Percentiles rank a stretch among this genome's conserved stretches.
Conservation (phyloP, 768 basidiomycete genomes). For the Russula lepida region DNA sequence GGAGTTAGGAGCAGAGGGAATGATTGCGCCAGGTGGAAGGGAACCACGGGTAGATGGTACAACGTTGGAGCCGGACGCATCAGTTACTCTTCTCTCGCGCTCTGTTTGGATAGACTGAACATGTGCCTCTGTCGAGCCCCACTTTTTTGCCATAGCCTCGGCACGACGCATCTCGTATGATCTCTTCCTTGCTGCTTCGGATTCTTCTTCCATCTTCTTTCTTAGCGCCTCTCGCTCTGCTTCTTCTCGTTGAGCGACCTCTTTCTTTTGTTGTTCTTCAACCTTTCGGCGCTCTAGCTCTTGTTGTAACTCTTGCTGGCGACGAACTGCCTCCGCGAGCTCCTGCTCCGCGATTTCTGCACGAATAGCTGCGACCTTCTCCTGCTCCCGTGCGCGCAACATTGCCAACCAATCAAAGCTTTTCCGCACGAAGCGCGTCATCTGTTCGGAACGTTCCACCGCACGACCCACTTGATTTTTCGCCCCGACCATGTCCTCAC, state of each 20-base stretch:
- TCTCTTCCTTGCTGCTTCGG: not conserved
- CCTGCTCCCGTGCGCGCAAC: slow-evolving; percentile 2
- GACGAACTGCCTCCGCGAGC: not conserved
- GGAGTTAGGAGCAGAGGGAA: not conserved
- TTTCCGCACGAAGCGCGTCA: not conserved
- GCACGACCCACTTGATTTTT: not conserved
- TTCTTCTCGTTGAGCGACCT: slow-evolving; percentile 6
- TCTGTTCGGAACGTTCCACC: slow-evolving; percentile 3
- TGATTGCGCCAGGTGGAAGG: not conserved
- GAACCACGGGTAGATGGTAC: not conserved
- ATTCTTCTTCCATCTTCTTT: not conserved
- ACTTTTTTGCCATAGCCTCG: slow-evolving; percentile 3
- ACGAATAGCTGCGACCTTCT: not conserved
- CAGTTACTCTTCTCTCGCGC: not conserved
- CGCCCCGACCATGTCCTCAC: not conserved
- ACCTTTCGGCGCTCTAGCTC: slow-evolving; percentile 7
- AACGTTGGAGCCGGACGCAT: not conserved
- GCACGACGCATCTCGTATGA: slow-evolving; percentile 7
- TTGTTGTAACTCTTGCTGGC: slow-evolving; percentile 3
- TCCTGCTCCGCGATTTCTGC: slow-evolving; percentile 8
- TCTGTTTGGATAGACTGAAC: slow-evolving; percentile 6
- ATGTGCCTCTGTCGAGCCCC: not conserved
- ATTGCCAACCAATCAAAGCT: not conserved
- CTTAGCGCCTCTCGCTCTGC: not conserved
- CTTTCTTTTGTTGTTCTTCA: slow-evolving; percentile 9